Evolutionary conservation across 78 protist species (phyloP), one percentile per base, ranked within the genome.

Genomic region (Dictyostelium intermedium): DNA sequence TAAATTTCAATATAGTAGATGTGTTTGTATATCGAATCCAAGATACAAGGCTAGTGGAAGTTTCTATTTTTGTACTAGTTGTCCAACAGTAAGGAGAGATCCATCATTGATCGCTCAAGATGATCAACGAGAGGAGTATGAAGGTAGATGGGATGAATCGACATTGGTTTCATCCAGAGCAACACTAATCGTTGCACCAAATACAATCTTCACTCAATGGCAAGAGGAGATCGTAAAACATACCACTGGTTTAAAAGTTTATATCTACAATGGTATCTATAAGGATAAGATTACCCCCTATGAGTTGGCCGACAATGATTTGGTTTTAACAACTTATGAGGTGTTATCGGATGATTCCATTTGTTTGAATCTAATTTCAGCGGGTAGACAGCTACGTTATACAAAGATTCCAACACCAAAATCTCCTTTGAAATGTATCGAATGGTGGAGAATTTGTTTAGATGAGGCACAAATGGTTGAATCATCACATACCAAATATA

Each of bases 391-490:
- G 50, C 35, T 78, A 32, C 60, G 96, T 43, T 83, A 85, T 32
- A 35, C 34, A 4, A 60, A 25, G 20, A 30, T 80, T 27, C 74
- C 43, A 60, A 11, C 86, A 30, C 91, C 87, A 14, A 89, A 84
- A 30, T 34, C 85, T 7, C 84, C 96, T 1, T 45, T 87, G 34
- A 11, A 37, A 43, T 87, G 50, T 5, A 14, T 89, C 5, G 23
- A 70, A 3, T 94, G 96, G 92, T 81, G 91, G 93, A 72, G 96
- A 74, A 43, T 85, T 23, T 80, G 92, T 43, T 69, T 94, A 37
- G 96, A 94, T 32, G 96, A 94, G 41, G 84, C 85, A 0, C 96
- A 94, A 41, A 82, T 87, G 93, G 85, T 94, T 2, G 95, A 85
- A 74, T 11, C 35, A 2, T n/a, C 73, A 16, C 2, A 37, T 5